Evolutionary conservation across 345 rosid genomes (phyloP), one percentile per base, ranked within the genome.

Genomic region (Ailanthus altissimus): DNA sequence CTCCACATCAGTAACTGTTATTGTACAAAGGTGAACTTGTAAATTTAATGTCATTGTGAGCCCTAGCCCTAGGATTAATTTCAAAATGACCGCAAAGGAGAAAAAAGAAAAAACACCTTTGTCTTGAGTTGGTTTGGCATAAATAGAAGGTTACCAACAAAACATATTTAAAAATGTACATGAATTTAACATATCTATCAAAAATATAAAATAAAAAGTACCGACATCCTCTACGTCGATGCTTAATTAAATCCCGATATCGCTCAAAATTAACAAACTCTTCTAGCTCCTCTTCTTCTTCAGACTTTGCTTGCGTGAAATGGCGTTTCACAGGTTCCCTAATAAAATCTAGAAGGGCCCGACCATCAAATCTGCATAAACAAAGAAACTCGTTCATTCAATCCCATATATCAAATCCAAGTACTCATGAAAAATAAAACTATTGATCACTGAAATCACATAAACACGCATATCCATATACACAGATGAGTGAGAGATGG

Each of bases 191-290:
- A 81, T 50, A 64, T 70, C 46, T 26, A 80, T 77, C 75, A 49
- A 77, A 77, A 77, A 78, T 25, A 43, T 54, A 56, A 86, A 84
- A n/a, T n/a, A n/a, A 83, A 88, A 90, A 93, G 92, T 93, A 93
- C 99, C 97, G 97, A 94, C 99, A 97, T 97, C 99, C 99, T 97
- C 97, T 91, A 85, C 97, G 97, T 45, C 93, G 99, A 87, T 89
- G 99, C 93, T 94, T 96, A 96, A 96, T 89, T 88, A 96, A 90
- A 92, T 96, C 99, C 92, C 98, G 97, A 84, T 92, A 97, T 85
- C 97, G 97, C 99, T 97, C 98, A 90, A 97, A 97, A 92, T 86
- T 97, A 88, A 97, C 99, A 94, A 97, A 94, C 97, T 97, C 99
- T 81, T 96, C 99, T 40, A 97, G 80, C 88, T 97, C 98, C 83